Evolutionary conservation across 129 eudicot genomes (phyloP), one percentile per base, ranked within the genome.

Genomic region (Rutidosis leptorrhynchoides): DNA sequence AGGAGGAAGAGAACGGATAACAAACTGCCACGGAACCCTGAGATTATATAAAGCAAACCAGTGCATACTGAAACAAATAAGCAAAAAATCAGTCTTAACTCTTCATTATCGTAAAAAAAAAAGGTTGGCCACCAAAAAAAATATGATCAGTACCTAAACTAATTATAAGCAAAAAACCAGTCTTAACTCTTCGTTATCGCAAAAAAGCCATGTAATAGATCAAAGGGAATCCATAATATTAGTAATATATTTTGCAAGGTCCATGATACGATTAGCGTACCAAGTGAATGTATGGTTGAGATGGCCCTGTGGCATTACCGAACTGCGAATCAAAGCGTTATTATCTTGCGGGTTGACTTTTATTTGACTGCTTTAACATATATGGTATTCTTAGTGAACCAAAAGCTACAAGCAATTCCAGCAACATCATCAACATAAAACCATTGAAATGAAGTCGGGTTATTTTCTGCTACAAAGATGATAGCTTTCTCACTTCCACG

Each of bases 241-340:
- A 23, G 19, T 65, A 8, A 40, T 35, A 61, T 21, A 61, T n/a
- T n/a, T 20, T 28, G 51, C 0, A 17, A 64, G 51, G 9, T 12
- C 55, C 11, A 23, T 43, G 70, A 62, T 58, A 58, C 35, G 55
- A 66, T 35, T 55, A 52, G 48, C 72, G 21, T 75, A 92, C 98
- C 98, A 92, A 30, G 98, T 92, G 70, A 92, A 17, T 69, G 83
- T 85, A 65, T 92, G 88, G 70, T 92, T 92, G 59, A 92, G 95
- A 82, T 92, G 98, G 69, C 88, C 96, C 71, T 85, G 98, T 11
- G 96, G 98, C 98, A 93, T 88, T 53, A 88, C 95, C 49, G 98
- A 93, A 72, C 85, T 88, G 20, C 89, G 84, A 74, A 88, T 81
- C 62, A 93, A 68, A 10, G 85, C 77, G 27, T 71, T 80, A 23